Conservation (phyloP, 2,329 filamentous ascomycete species). For the Ophiostoma pallidulum region DNA sequence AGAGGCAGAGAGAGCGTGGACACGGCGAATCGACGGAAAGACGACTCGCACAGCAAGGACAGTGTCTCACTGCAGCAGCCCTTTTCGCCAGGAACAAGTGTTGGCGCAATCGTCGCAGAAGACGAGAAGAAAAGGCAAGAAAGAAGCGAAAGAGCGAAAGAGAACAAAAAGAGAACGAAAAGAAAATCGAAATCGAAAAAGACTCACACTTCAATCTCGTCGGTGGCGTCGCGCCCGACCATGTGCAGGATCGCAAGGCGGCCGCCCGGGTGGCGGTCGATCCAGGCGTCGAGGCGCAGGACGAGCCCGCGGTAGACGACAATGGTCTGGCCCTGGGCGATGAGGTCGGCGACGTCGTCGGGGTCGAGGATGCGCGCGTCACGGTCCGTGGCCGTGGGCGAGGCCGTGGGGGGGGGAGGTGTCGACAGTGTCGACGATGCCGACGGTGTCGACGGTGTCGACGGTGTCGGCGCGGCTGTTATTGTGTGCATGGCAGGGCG, state of each 20-base stretch:
- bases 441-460: too few species aligned
- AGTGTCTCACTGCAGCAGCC: too few species aligned
- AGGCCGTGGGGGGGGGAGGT: not conserved
- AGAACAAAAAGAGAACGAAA: not conserved
- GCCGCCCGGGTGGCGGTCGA: slow-evolving; percentile 50
- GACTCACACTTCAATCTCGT: slow-evolving; percentile 48
- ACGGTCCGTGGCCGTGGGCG: slow-evolving; percentile 23
- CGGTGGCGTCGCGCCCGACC: slow-evolving; percentile 49
- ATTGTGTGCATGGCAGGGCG: too few species aligned
- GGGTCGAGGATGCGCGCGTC: slow-evolving; percentile 35
- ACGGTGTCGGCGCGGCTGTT: too few species aligned
- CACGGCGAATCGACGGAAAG: too few species aligned
- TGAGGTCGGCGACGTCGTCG: slow-evolving; percentile 38
- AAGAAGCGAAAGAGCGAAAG: not conserved
- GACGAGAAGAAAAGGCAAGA: too few species aligned
- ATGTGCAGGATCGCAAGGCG: slow-evolving; percentile 51
- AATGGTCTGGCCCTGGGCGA: slow-evolving; percentile 45
- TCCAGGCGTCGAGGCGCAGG: slow-evolving; percentile 48
- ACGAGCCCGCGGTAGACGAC: slow-evolving; percentile 47
- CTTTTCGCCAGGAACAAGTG: too few species aligned
- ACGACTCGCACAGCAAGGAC: not conserved
- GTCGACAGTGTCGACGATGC: too few species aligned
- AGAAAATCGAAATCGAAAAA: not conserved
- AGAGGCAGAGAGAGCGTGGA: too few species aligned
- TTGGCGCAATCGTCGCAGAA: too few species aligned